phyloP scores from a whole-genome alignment of 768 basidiomycete genomes.

The Fomitopsis pulvina region DNA sequence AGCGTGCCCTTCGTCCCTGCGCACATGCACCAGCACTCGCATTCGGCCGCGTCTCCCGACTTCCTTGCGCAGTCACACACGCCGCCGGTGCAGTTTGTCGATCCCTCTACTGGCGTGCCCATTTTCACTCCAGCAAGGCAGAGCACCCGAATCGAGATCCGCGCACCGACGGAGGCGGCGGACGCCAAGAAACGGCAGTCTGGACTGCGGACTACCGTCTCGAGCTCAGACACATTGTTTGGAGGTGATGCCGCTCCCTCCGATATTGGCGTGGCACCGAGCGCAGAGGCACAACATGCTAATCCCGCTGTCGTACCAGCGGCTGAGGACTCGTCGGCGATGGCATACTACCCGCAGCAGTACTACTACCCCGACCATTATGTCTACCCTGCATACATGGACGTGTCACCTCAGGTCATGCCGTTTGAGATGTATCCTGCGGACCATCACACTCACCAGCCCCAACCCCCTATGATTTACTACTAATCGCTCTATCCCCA shows the following conservation, averaged over 20 bases:
- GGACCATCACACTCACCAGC: conserved; percentile 39
- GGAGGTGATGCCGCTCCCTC: conserved; percentile 6
- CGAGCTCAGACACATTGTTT: conserved; percentile 7
- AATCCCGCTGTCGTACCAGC: conserved; percentile 24
- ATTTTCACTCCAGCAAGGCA: conserved; percentile 72
- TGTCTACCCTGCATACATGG: conserved; percentile 60
- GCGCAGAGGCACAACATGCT: conserved; percentile 8
- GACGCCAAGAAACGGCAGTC: conserved; percentile 28
- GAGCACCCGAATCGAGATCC: conserved; percentile 67
- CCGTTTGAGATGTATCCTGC: conserved; percentile 62
- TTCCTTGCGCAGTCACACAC: conserved; percentile 54
- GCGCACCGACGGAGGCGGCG: conserved; percentile 41
- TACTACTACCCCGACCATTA: conserved; percentile 74
- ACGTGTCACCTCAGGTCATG: conserved; percentile 56
- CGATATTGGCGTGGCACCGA: conserved; percentile 15
- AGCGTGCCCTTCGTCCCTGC: conserved; percentile 49
- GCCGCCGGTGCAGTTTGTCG: conserved; percentile 57
- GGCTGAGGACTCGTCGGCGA: conserved; percentile 25
- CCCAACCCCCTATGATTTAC: conserved; percentile 38
- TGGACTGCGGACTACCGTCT: conserved; percentile 39
- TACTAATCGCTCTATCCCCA: conserved; percentile 37
- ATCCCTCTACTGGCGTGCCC: conserved; percentile 59
- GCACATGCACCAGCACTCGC: conserved; percentile 52
- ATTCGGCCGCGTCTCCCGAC: conserved; percentile 53
- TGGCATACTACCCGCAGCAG: conserved; percentile 55